phyloP scores from a whole-genome alignment of 108 stramenopile species.

The Nannochloropsis gaditana region DNA sequence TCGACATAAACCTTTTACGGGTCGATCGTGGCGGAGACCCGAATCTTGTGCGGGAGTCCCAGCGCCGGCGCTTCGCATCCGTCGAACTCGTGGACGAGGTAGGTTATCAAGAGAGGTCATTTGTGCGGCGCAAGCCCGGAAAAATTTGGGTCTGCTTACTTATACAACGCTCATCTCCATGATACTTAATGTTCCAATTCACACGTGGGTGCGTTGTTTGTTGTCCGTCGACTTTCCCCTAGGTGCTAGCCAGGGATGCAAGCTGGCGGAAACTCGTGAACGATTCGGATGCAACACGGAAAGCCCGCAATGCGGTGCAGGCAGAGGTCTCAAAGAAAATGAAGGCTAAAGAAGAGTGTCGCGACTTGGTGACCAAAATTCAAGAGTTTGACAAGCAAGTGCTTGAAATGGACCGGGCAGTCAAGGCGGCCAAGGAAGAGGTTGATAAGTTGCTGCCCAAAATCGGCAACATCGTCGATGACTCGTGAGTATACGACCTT shows the following conservation, averaged over 20 bases:
- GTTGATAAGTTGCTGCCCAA: conserved; percentile 61
- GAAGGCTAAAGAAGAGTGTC: conserved; percentile 80
- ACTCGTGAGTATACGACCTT: background rate
- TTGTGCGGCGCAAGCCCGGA: background rate
- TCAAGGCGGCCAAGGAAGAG: conserved; percentile 52
- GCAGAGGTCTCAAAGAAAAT: conserved; percentile 80
- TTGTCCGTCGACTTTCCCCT: conserved; percentile 8
- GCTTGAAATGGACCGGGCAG: conserved; percentile 60
- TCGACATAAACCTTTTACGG: conserved; percentile 91
- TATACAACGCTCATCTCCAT: background rate
- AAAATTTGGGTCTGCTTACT: background rate
- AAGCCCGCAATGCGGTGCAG: conserved; percentile 66
- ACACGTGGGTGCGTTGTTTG: background rate
- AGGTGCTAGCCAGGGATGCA: conserved; percentile 69
- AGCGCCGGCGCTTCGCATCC: conserved; percentile 66
- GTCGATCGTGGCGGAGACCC: conserved; percentile 90
- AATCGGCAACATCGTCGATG: conserved; percentile 90
- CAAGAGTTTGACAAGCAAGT: conserved; percentile 64
- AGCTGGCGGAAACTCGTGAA: conserved; percentile 65
- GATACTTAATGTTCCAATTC: background rate
- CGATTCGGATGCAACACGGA: conserved; percentile 50
- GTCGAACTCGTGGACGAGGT: conserved; percentile 80
- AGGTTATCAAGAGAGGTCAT: background rate
- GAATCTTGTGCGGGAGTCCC: conserved; percentile 69
- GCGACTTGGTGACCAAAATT: conserved; percentile 73